These are phyloP conservation scores for Colletotrichum abscissum DNA, from an alignment of 2,329 filamentous ascomycete species.

Conservation along the genomic window DNA sequence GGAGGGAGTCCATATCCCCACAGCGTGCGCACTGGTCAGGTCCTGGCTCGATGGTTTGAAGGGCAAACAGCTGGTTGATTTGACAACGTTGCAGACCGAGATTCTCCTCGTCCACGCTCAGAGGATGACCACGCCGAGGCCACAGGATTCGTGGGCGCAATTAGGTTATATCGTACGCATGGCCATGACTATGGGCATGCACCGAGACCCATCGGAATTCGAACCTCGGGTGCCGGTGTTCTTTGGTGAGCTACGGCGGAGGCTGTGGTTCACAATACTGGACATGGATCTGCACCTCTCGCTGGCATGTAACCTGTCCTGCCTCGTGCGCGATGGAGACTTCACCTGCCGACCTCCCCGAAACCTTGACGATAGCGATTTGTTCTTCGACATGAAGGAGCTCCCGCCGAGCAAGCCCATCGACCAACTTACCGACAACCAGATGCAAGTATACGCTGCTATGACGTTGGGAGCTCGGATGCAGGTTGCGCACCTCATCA, in stretches of 20 bases:
- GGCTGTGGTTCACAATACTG: constrained; percentile 66
- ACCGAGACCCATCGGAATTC: constrained; percentile 67
- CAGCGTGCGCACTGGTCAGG: constrained; percentile 65
- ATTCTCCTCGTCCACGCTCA: constrained; percentile 64
- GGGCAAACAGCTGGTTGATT: constrained; percentile 64
- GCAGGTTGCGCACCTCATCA: constrained; percentile 61
- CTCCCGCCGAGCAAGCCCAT: constrained; percentile 62
- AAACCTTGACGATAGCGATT: constrained; percentile 64
- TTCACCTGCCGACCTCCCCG: constrained; percentile 64
- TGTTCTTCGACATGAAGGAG: constrained; percentile 59
- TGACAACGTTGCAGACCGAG: constrained; percentile 65
- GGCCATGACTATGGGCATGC: constrained; percentile 70
- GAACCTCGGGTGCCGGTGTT: constrained; percentile 60
- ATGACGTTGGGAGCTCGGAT: constrained; percentile 61
- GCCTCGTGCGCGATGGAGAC: constrained; percentile 62
- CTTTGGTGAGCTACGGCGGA: constrained; percentile 63
- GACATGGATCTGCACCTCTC: constrained; percentile 68
- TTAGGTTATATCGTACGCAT: constrained; percentile 66
- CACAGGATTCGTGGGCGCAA: constrained; percentile 65
- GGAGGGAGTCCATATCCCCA: constrained; percentile 67
- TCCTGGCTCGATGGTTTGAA: constrained; percentile 63
- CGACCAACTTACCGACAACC: constrained; percentile 63
- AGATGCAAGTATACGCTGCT: constrained; percentile 65
- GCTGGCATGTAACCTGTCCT: constrained; percentile 63
- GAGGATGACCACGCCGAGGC: constrained; percentile 59